Percentiles rank a stretch among this genome's conserved stretches.
Evolutionary conservation across 75 land plant genomes (phyloP).

Genomic region (Chamaecyparis obtusa): DNA sequence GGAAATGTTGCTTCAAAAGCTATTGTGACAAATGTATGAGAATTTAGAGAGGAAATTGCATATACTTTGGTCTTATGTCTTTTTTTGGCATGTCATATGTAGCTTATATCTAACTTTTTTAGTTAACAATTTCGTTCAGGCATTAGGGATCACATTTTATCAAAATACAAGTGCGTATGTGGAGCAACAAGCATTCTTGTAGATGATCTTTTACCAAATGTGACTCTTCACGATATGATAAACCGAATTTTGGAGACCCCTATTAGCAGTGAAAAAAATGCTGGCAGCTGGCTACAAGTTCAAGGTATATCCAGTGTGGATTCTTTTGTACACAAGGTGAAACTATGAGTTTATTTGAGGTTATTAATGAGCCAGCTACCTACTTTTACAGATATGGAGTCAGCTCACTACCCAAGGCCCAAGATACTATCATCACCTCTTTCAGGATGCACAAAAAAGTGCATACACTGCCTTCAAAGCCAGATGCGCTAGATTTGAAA

Average conservation of each 20-base stretch:
- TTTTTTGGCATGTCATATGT: not conserved
- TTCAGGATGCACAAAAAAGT: slow-evolving; percentile 36
- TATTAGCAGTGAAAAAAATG: slow-evolving; percentile 84
- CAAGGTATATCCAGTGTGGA: slow-evolving; percentile 45
- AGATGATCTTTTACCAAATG: slow-evolving; percentile 86
- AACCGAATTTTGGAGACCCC: slow-evolving; percentile 64
- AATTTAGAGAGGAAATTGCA: not conserved
- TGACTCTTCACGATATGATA: slow-evolving; percentile 70
- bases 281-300: slow-evolving; percentile 64
- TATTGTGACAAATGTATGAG: slow-evolving; percentile 80
- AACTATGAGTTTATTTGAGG: not conserved
- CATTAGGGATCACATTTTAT: slow-evolving; percentile 75
- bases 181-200: slow-evolving; percentile 77
- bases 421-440: slow-evolving; percentile 52
- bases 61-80: not conserved
- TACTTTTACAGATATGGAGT: slow-evolving; percentile 66
- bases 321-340: not conserved
- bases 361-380: not conserved
- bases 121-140: slow-evolving; percentile 31
- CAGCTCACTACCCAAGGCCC: slow-evolving; percentile 51
- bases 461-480: slow-evolving; percentile 11
- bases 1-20: slow-evolving; percentile 83
- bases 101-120: not conserved
- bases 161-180: slow-evolving; percentile 75
- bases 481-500: slow-evolving; percentile 19